phyloP scores from a whole-genome alignment of 495 filamentous ascomycete species.

The Astrocystis sublimbata region DNA sequence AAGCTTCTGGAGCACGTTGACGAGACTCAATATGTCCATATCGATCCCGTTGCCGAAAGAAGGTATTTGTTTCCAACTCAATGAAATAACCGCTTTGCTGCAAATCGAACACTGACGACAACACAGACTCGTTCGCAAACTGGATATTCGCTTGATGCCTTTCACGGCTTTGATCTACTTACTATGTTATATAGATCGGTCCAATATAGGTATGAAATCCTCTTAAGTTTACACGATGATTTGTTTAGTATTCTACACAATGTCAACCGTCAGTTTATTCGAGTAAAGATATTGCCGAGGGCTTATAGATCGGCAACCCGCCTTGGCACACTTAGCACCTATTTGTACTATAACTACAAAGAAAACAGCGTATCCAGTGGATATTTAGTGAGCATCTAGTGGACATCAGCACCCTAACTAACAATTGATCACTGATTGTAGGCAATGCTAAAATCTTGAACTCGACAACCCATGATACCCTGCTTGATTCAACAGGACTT shows the following conservation, averaged over 20 bases:
- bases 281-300: no score
- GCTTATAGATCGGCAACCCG: no score
- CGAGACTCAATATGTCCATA: neutral
- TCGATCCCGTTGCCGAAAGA: neutral
- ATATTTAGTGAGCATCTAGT: neutral
- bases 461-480: constrained; percentile 23
- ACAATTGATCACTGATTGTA: neutral
- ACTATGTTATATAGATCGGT: constrained; percentile 78
- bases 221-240: no score
- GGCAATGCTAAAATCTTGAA: constrained; percentile 76
- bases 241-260: no score
- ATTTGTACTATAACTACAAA: neutral
- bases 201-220: constrained; percentile 61
- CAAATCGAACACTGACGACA: neutral
- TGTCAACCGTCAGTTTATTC: no score
- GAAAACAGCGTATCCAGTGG: neutral
- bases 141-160: neutral
- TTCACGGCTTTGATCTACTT: constrained; percentile 63
- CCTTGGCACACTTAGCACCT: neutral
- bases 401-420: neutral
- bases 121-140: neutral
- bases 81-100: neutral
- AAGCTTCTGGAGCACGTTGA: neutral
- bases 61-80: neutral
- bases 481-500: constrained; percentile 25